Evolutionary conservation across 106 monocot species (phyloP), one percentile per base, ranked within the genome.

Genomic region (Allium cepa): DNA sequence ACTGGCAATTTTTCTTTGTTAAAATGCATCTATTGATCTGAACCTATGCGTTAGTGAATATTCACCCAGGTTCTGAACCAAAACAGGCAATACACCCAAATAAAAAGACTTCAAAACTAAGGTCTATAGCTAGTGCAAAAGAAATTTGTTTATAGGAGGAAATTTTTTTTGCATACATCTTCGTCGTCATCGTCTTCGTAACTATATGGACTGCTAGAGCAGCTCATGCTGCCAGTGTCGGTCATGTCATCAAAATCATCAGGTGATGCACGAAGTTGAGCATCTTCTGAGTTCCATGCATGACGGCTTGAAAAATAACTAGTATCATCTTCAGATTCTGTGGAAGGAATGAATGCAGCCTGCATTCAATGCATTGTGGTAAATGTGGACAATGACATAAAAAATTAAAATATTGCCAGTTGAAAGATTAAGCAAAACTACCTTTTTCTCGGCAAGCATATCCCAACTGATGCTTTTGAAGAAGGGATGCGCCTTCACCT

Each of bases 401-500:
- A 16, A 2, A 4, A 45, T 10, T 55, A 4, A 50, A 26, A 2
- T 4, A 45, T 66, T 47, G 22, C 45, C 62, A 72, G 57, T 47
- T 57, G 17, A 2, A 55, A 12, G 9, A 3, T 50, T 52, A 17
- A 55, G 50, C 12, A 10, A 3, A 16, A 12, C 73, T 36, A 99
- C 99, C 93, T 93, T 93, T 55, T 99, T 80, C 67, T 75, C 70
- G 15, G 93, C 83, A 63, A 99, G 85, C 93, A 87, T 99, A 49
- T 87, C 87, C 99, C 99, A 99, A 71, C 92, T 93, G 62, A 90
- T 85, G 63, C 79, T 66, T 74, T 71, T 81, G 77, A 99, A 99
- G 78, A 93, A 99, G 22, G 90, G 83, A 82, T 99, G 99, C 13
- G 75, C 64, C 64, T 93, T 99, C 55, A 99, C 92, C 99, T 99